These are phyloP conservation scores for Cercospora beticola DNA, from an alignment of 2,329 filamentous ascomycete species.

Conservation along the genomic window DNA sequence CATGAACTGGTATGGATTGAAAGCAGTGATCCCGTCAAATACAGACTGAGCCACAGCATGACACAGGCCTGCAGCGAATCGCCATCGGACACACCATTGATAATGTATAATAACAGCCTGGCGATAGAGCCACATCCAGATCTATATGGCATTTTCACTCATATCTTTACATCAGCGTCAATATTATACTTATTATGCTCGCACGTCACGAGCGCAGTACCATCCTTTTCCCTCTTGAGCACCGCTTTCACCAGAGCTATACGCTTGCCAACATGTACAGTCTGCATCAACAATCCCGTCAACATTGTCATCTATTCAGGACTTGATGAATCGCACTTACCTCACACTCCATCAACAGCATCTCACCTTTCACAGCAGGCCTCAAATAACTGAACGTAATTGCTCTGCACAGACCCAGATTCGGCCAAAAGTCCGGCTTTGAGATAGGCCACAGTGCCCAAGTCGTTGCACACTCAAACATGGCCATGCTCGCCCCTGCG, in stretches of 20 bases:
- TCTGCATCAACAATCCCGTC: slow-evolving; percentile 13
- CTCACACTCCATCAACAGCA: slow-evolving; percentile 28
- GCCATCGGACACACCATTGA: no score
- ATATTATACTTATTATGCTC: slow-evolving; percentile 32
- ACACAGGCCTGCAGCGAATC: no score
- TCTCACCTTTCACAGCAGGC: slow-evolving; percentile 26
- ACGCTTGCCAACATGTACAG: slow-evolving; percentile 29
- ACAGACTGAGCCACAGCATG: no score
- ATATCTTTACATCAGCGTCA: slow-evolving; percentile 28
- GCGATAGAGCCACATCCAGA: no score
- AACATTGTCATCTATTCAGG: not conserved
- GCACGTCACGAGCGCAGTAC: slow-evolving; percentile 25
- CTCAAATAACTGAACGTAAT: slow-evolving; percentile 27
- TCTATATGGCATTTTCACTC: not conserved
- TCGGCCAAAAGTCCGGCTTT: slow-evolving; percentile 24
- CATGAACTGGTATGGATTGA: no score
- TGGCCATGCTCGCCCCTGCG: slow-evolving; percentile 25
- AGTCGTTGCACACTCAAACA: slow-evolving; percentile 28
- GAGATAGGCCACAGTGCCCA: slow-evolving; percentile 23
- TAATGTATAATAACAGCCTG: no score
- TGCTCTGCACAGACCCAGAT: slow-evolving; percentile 22
- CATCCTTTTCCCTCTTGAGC: slow-evolving; percentile 28
- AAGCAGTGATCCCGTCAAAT: no score
- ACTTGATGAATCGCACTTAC: slow-evolving; percentile 8
- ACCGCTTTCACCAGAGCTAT: slow-evolving; percentile 23